phyloP scores from a whole-genome alignment of 352 stramenopile species.

The Phytopythium mirpurense region DNA sequence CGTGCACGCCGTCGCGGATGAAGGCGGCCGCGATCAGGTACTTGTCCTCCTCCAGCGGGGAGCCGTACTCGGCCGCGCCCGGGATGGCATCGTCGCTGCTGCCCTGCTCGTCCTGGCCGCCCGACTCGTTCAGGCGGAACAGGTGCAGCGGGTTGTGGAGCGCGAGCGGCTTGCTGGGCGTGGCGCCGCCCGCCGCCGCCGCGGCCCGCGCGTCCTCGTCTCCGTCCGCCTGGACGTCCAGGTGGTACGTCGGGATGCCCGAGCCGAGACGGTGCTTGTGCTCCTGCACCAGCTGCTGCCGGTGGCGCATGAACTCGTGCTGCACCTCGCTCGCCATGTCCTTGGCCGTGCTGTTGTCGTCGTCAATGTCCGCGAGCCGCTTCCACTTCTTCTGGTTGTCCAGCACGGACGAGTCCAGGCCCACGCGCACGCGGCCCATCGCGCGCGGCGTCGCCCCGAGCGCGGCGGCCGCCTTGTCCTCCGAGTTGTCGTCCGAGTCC shows the following conservation, averaged over 20 bases:
- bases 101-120: constrained; percentile 10
- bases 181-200: neutral
- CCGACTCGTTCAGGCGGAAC: constrained; percentile 1
- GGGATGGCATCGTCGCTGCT: constrained; percentile 26
- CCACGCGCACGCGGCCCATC: constrained; percentile 38
- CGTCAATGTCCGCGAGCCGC: constrained; percentile 62
- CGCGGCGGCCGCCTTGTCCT: constrained; percentile 1
- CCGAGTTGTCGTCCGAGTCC: neutral
- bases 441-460: constrained; percentile 7
- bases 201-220: neutral
- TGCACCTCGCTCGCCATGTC: constrained; percentile 81
- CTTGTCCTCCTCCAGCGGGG: constrained; percentile 48
- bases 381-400: constrained; percentile 86
- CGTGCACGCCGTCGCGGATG: constrained; percentile 76
- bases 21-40: constrained; percentile 75
- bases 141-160: constrained; percentile 3
- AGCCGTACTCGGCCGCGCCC: constrained; percentile 21
- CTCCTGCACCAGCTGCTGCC: constrained; percentile 37
- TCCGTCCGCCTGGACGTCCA: constrained; percentile 12
- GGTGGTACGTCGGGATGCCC: constrained; percentile 32
- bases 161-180: neutral
- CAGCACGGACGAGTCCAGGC: constrained; percentile 56
- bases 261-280: constrained; percentile 29
- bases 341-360: constrained; percentile 78
- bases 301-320: constrained; percentile 58